phyloP scores from a whole-genome alignment of 73 alveolate genomes.

The Uronychia binucleata region DNA sequence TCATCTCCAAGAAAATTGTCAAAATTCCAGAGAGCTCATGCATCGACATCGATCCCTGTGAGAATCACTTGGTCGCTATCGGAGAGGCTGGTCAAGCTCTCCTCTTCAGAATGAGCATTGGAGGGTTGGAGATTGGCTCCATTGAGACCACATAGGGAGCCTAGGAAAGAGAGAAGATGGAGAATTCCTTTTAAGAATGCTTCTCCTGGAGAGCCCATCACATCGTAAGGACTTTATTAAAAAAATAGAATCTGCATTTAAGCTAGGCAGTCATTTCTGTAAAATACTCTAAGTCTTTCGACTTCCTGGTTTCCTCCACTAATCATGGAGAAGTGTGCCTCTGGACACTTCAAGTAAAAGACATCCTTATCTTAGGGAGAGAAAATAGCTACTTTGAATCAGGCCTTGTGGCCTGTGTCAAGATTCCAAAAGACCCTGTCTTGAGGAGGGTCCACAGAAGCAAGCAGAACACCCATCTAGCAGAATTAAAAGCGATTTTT shows the following conservation, averaged over 20 bases:
- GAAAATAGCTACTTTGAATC: not conserved
- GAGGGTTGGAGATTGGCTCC: too few species aligned
- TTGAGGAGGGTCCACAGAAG: too few species aligned
- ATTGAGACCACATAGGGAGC: not conserved
- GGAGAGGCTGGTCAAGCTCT: slow-evolving; percentile 45
- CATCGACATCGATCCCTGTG: slow-evolving; percentile 17
- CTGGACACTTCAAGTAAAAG: too few species aligned
- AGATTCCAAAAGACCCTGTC: too few species aligned
- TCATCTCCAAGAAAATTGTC: not conserved
- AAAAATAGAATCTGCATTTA: slow-evolving; percentile 7
- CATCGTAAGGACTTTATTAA: slow-evolving; percentile 13
- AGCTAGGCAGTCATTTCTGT: slow-evolving; percentile 22
- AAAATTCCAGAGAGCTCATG: slow-evolving; percentile 14
- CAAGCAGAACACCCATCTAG: too few species aligned
- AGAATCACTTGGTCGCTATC: slow-evolving; percentile 13
- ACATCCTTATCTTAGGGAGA: not conserved
- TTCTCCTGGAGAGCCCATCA: slow-evolving; percentile 32
- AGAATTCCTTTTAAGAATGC: not conserved
- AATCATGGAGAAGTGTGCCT: slow-evolving; percentile 45
- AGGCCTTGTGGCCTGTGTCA: too few species aligned
- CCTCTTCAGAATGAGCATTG: not conserved
- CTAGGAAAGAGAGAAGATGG: not conserved
- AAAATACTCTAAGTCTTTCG: slow-evolving; percentile 29
- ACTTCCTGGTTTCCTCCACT: slow-evolving; percentile 34
- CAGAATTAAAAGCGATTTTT: too few species aligned